Base-by-base conservation (phyloP, 1,284 basidiomycete genomes). In the Exobasidium cylindrosporum region DNA sequence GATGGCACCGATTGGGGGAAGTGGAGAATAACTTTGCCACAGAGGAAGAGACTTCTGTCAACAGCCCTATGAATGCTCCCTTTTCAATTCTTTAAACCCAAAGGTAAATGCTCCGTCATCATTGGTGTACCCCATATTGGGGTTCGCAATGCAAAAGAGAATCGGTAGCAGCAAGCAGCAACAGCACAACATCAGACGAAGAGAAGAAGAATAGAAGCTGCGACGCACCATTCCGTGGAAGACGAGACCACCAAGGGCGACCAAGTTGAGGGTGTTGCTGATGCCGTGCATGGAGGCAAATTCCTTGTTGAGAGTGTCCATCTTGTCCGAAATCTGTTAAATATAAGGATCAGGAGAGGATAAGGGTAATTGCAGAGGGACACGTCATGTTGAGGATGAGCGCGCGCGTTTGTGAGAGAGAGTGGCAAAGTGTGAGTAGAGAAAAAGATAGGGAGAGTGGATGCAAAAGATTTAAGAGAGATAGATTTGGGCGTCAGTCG, bases 291-390 rank as follows among this genome's bases (percentile, higher is more conserved):
- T 23, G 24, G 21, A 10, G 40, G 43, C 46, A 54, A 62, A 60
- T 30, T 97, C 44, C 29, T 62, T 61, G 58, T 43, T 46, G n/a
- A 62, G 44, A n/a, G 17, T 47, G 31, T 62, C 23, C 45, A 62
- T 57, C 61, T 62, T 62, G 60, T 62, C 40, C 13, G 61, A 62
- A 54, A 57, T 54, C 60, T 61, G 60, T 56, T 3, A 46, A 56
- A 35, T 29, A 56, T 45, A 17, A 24, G 28, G n/a, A 31, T 29
- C 10, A 50, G 13, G 47, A 43, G 35, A 43, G 35, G 35, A 45
- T 14, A 23, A 45, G 23, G 23, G 43, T 3, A 45, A 4, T 17
- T 45, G n/a, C n/a, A n/a, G n/a, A n/a, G n/a, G n/a, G n/a, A n/a
- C n/a, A n/a, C n/a, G n/a, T n/a, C n/a, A n/a, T n/a, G n/a, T n/a